phyloP scores from a whole-genome alignment of 2,329 filamentous ascomycete genomes.

The Ceratocystis ficicola region DNA sequence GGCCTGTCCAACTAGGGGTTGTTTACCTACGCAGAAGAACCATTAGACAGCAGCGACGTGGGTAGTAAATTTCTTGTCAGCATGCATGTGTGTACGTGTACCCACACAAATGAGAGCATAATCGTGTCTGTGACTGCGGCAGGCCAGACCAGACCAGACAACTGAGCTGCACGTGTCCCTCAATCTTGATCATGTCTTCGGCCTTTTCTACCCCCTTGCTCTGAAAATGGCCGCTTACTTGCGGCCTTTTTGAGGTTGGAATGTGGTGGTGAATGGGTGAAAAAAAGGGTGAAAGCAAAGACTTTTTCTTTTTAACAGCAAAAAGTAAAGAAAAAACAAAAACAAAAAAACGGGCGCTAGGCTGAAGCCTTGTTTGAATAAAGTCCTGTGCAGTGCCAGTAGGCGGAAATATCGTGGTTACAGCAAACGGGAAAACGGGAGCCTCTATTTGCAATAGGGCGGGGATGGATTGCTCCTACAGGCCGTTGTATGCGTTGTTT shows the following conservation, averaged over 20 bases:
- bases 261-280: too few species aligned
- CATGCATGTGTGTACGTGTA: not conserved
- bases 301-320: not conserved
- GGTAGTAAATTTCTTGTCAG: not conserved
- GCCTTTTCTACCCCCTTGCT: not conserved
- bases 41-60: not conserved
- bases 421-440: not conserved
- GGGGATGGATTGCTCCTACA: not conserved
- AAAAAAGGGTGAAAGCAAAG: not conserved
- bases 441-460: not conserved
- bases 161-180: conserved; percentile 4
- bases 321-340: too few species aligned
- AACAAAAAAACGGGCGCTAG: too few species aligned
- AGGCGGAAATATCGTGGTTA: not conserved
- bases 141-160: not conserved
- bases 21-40: not conserved
- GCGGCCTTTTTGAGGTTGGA: not conserved
- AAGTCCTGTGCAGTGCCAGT: not conserved
- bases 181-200: not conserved
- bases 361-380: not conserved
- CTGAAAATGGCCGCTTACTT: not conserved
- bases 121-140: not conserved
- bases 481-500: conserved; percentile 8
- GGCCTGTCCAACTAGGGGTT: not conserved
- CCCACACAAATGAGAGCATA: not conserved